phyloP scores from a whole-genome alignment of 2,329 filamentous ascomycete genomes.

The Xylariales sp. region DNA sequence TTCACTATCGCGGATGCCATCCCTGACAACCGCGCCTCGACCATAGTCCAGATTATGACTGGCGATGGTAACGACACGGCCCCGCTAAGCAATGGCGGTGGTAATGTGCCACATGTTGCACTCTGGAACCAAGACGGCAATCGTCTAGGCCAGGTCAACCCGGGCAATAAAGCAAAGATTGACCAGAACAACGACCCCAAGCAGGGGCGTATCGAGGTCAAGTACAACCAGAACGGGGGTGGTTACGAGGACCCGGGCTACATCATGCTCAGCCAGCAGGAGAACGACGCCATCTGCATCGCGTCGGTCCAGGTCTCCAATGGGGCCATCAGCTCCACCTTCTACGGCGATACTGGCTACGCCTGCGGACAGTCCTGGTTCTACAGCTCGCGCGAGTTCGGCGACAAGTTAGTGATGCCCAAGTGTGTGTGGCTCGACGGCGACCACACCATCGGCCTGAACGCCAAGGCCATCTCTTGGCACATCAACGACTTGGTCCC shows the following conservation, averaged over 20 bases:
- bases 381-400: constrained; percentile 13
- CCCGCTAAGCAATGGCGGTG: too few relatives aligned
- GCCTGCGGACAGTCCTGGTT: constrained; percentile 20
- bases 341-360: constrained; percentile 17
- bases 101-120: constrained; percentile 12
- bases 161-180: constrained; percentile 4
- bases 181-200: constrained; percentile 3
- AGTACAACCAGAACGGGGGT: constrained; percentile 11
- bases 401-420: constrained; percentile 9
- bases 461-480: constrained; percentile 18
- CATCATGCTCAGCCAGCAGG: constrained; percentile 17
- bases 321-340: constrained; percentile 9
- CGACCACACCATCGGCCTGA: constrained; percentile 15
- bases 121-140: constrained; percentile 16
- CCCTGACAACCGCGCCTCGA: not conserved
- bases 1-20: not conserved
- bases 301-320: constrained; percentile 16
- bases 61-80: constrained; percentile 11
- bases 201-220: constrained; percentile 7
- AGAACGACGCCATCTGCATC: constrained; percentile 19
- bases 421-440: constrained; percentile 22
- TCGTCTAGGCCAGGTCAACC: constrained; percentile 12
- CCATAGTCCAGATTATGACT: constrained; percentile 1
- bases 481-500: constrained; percentile 17
- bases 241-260: constrained; percentile 11